Evolutionary conservation across 257 asterid species (phyloP).

Genomic region (Fraxinus cuspidata): DNA sequence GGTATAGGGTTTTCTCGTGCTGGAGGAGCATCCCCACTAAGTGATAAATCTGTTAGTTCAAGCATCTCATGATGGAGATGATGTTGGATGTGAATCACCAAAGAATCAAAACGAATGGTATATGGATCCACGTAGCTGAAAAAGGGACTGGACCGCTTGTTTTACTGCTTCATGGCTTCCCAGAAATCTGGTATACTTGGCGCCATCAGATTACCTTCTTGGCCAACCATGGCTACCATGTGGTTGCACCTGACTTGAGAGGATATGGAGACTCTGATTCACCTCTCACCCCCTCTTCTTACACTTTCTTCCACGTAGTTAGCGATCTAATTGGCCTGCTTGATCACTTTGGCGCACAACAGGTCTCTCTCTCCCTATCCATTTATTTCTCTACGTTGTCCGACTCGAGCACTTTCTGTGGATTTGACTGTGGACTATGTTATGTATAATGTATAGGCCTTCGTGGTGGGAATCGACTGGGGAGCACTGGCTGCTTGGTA

Average conservation of each 20-base stretch:
- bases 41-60: too few relatives aligned
- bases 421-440: background rate
- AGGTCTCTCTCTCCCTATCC: slow-evolving; percentile 28
- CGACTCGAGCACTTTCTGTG: too few relatives aligned
- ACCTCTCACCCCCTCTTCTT: slow-evolving; percentile 42
- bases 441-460: slow-evolving; percentile 26
- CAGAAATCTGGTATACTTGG: slow-evolving; percentile 53
- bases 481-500: slow-evolving; percentile 61
- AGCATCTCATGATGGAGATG: slow-evolving; percentile 17
- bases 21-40: too few relatives aligned
- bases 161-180: slow-evolving; percentile 58
- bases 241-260: slow-evolving; percentile 53
- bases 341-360: slow-evolving; percentile 45
- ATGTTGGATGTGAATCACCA: slow-evolving; percentile 35
- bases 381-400: too few relatives aligned
- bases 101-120: slow-evolving; percentile 44
- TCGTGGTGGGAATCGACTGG: slow-evolving; percentile 54
- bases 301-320: slow-evolving; percentile 51
- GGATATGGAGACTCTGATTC: slow-evolving; percentile 56
- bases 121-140: slow-evolving; percentile 59
- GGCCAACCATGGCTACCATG: slow-evolving; percentile 44
- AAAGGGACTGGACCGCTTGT: slow-evolving; percentile 52
- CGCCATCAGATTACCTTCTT: slow-evolving; percentile 46
- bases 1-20: too few relatives aligned
- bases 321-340: slow-evolving; percentile 53